Conservation (phyloP, 2,329 filamentous ascomycete genomes). For the Fusarium coffeatum region DNA sequence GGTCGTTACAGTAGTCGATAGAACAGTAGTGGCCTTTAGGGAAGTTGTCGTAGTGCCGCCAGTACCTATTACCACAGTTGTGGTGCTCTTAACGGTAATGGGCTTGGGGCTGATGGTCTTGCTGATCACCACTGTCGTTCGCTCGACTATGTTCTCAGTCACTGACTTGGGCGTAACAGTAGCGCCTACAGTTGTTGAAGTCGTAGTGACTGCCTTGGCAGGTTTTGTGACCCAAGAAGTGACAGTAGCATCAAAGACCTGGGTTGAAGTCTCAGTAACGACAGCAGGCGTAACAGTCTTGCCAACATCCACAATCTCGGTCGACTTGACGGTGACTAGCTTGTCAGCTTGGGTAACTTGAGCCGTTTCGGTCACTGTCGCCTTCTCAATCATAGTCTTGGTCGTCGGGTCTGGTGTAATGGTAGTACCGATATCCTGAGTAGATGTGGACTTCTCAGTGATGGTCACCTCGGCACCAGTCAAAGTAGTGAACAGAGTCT, state of each 20-base stretch:
- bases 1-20: constrained; percentile 38
- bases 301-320: constrained; percentile 48
- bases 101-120: constrained; percentile 36
- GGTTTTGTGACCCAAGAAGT: constrained; percentile 31
- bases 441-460: constrained; percentile 29
- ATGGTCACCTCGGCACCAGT: constrained; percentile 26
- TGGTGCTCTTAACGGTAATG: constrained; percentile 37
- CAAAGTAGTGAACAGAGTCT: constrained; percentile 29
- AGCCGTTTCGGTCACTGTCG: constrained; percentile 29
- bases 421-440: constrained; percentile 36
- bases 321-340: constrained; percentile 45
- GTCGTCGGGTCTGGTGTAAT: constrained; percentile 37
- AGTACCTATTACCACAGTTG: constrained; percentile 31
- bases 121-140: constrained; percentile 31
- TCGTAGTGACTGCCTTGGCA: constrained; percentile 32
- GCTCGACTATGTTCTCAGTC: constrained; percentile 26
- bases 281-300: constrained; percentile 49
- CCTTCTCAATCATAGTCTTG: constrained; percentile 31
- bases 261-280: constrained; percentile 39
- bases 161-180: constrained; percentile 43
- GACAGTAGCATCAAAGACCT: constrained; percentile 28
- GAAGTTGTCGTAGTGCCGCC: constrained; percentile 37
- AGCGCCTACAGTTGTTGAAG: constrained; percentile 24
- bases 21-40: constrained; percentile 40
- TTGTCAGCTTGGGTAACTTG: constrained; percentile 29